Conservation (phyloP, 495 filamentous ascomycete genomes). For the Trichoderma erinaceum region DNA sequence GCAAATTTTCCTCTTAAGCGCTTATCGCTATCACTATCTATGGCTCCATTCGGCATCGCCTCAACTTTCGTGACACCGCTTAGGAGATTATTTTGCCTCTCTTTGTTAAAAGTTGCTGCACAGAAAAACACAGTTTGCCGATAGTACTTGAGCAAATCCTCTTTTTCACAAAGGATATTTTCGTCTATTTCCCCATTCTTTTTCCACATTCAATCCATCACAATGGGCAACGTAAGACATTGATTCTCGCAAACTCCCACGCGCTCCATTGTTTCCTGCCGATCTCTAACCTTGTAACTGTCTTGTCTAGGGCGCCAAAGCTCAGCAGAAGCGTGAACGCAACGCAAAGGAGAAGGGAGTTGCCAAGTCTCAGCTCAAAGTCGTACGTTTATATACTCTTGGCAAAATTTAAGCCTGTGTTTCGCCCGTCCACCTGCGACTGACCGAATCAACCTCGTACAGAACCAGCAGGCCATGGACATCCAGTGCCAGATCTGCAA, state of each 20-base stretch:
- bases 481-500: slow-evolving; percentile 53
- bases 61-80: slow-evolving; percentile 6
- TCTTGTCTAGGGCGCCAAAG: slow-evolving; percentile 47
- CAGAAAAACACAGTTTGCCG: neutral
- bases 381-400: slow-evolving; percentile 30
- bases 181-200: neutral
- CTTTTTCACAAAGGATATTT: neutral
- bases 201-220: slow-evolving; percentile 19
- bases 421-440: neutral
- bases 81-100: neutral
- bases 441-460: slow-evolving; percentile 13
- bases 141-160: neutral
- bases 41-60: slow-evolving; percentile 14
- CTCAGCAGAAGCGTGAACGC: slow-evolving; percentile 52
- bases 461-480: slow-evolving; percentile 49
- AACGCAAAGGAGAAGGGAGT: slow-evolving; percentile 41
- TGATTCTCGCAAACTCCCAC: neutral
- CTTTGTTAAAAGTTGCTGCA: neutral
- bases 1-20: slow-evolving; percentile 5
- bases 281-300: neutral
- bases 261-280: neutral
- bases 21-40: slow-evolving; percentile 5
- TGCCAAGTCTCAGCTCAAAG: slow-evolving; percentile 51
- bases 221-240: slow-evolving; percentile 50
- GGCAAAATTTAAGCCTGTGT: too few relatives aligned